phyloP scores from a whole-genome alignment of 1,139 yeast genomes.

The Suhomyces terraborum region DNA sequence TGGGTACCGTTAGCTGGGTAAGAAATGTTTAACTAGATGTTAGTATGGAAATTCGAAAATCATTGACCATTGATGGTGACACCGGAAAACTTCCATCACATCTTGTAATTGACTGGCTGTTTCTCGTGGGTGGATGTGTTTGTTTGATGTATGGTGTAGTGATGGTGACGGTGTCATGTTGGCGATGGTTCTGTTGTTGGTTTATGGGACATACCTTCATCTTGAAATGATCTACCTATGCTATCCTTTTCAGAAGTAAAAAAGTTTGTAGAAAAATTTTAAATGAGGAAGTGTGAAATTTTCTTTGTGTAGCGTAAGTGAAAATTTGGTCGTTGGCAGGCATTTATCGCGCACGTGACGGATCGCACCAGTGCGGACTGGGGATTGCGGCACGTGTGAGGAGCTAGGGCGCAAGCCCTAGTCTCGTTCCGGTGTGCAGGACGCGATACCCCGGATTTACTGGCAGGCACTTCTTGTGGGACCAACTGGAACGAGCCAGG shows the following conservation, averaged over 20 bases:
- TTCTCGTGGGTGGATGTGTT: neutral
- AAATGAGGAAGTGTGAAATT: slow-evolving; percentile 18
- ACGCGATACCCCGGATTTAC: too few relatives aligned
- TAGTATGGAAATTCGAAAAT: slow-evolving; percentile 15
- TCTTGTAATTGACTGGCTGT: neutral
- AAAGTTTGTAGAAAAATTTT: slow-evolving; percentile 16
- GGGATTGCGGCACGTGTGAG: slow-evolving; percentile 1
- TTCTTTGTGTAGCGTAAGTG: slow-evolving; percentile 17
- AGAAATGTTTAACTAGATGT: slow-evolving; percentile 88
- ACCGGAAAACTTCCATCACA: neutral
- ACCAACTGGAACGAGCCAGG: too few relatives aligned
- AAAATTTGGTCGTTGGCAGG: slow-evolving; percentile 14
- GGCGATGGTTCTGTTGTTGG: neutral
- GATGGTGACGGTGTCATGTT: neutral
- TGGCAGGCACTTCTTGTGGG: too few relatives aligned
- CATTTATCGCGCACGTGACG: slow-evolving; percentile 10
- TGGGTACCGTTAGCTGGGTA: slow-evolving; percentile 99
- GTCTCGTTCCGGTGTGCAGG: neutral
- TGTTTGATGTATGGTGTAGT: neutral
- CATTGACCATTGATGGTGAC: neutral
- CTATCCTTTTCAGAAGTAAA: slow-evolving; percentile 21
- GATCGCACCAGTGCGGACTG: neutral
- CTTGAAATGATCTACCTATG: slow-evolving; percentile 38
- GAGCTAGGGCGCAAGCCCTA: slow-evolving; percentile 11
- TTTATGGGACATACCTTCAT: slow-evolving; percentile 37